Conservation (phyloP, 2,329 filamentous ascomycete genomes). For the Penicillium fuscoglaucum region DNA sequence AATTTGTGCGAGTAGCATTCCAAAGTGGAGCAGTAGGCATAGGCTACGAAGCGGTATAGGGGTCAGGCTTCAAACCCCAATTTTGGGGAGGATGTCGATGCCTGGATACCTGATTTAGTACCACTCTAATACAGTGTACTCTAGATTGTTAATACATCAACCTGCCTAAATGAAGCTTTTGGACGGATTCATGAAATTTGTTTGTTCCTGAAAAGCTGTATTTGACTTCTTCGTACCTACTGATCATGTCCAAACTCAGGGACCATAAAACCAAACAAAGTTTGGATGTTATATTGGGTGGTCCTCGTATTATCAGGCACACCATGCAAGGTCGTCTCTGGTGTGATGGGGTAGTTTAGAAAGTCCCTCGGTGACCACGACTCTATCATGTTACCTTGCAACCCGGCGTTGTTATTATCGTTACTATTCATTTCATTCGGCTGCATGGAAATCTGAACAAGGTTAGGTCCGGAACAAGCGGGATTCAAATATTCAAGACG, state of each 20-base stretch:
- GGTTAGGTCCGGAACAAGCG: not conserved
- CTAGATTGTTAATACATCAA: too few species aligned
- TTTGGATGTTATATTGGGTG: not conserved
- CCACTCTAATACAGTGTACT: too few species aligned
- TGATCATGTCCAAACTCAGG: not conserved
- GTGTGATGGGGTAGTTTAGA: not conserved
- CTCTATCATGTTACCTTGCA: not conserved
- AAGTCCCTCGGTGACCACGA: not conserved
- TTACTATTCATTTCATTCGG: not conserved
- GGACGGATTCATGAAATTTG: too few species aligned
- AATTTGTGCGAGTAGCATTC: too few species aligned
- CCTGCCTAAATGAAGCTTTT: too few species aligned
- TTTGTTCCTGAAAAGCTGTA: too few species aligned
- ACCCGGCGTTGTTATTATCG: not conserved
- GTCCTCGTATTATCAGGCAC: not conserved
- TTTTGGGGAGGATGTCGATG: too few species aligned
- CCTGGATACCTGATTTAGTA: too few species aligned
- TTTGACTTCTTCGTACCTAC: not conserved
- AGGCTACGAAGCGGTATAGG: too few species aligned
- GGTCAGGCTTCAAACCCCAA: too few species aligned
- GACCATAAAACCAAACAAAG: not conserved
- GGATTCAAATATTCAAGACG: not conserved
- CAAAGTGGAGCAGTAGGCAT: too few species aligned
- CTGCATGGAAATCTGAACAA: not conserved
- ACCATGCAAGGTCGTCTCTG: not conserved